Evolutionary conservation across 768 basidiomycete genomes (phyloP), one percentile per base, ranked within the genome.

Genomic region (Dictyophora rubrovolvata): DNA sequence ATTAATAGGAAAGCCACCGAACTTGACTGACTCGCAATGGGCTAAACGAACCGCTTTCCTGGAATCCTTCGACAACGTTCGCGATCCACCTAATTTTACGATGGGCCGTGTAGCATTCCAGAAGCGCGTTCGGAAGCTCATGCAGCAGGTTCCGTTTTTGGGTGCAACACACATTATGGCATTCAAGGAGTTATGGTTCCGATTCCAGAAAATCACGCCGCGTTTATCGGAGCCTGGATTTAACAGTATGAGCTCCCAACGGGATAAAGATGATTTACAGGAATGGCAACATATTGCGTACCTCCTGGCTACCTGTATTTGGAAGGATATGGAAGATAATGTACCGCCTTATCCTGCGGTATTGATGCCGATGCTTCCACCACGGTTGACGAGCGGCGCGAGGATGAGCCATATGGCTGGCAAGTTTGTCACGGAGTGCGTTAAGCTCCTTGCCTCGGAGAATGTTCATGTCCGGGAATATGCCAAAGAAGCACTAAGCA

Each of bases 201-300:
- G 57, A 11, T 59, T 51, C 18, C 18, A 5, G 33, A 28, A 20
- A 22, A 37, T 59, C 14, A 53, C 57, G 2, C 12, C 21, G 18
- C 21, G n/a, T 5, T 35, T 59, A 12, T 5, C 18, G 8, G 36
- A 55, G 54, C 46, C 42, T 21, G n/a, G 18, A 37, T 9, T 22
- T n/a, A 34, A 56, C 55, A 21, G 33, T 36, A 35, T 5, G 5
- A 20, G 53, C 14, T 36, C 53, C 7, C 53, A 36, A 16, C 42
- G n/a, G 12, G 55, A 56, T 23, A 57, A 22, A 17, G 56, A 57
- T 17, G 46, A 49, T 6, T 50, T 57, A n/a, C 18, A 59, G 1
- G 57, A 92, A 63, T 96, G 93, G 92, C 86, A 89, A 65, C 91
- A 93, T 67, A 73, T 90, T 11, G 84, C 87, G 0, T 72, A 89